Conservation (phyloP, 495 filamentous ascomycete species). For the Opeltia flavorubescens region DNA sequence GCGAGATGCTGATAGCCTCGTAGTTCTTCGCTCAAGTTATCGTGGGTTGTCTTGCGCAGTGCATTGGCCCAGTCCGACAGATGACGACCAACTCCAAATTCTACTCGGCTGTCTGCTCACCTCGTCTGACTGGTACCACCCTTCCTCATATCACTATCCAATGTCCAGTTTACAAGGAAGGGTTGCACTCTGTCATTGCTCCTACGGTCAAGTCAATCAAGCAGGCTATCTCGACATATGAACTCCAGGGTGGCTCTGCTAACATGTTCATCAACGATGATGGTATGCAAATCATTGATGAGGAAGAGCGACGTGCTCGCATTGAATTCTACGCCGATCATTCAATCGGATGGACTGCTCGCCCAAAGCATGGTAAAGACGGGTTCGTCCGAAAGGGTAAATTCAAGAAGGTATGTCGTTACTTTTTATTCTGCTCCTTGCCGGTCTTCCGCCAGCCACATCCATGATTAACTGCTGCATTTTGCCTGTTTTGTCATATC, state of each 20-base stretch:
- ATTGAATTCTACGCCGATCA: constrained; percentile 56
- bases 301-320: constrained; percentile 49
- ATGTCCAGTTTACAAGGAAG: constrained; percentile 63
- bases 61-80: constrained; percentile 58
- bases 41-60: constrained; percentile 58
- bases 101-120: constrained; percentile 54
- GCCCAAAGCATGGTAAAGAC: constrained; percentile 48
- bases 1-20: constrained; percentile 1
- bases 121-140: constrained; percentile 33
- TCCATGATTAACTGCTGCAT: background rate
- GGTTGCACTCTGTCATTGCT: constrained; percentile 46
- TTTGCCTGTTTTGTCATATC: background rate
- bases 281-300: constrained; percentile 53
- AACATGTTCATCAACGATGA: constrained; percentile 77
- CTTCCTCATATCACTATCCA: constrained; percentile 60
- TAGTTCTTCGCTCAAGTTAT: constrained; percentile 62
- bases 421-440: background rate
- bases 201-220: constrained; percentile 59
- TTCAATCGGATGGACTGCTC: constrained; percentile 68
- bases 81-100: constrained; percentile 63
- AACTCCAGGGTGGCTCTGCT: constrained; percentile 65
- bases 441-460: background rate
- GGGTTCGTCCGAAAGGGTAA: constrained; percentile 49
- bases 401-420: constrained; percentile 27
- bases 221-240: constrained; percentile 62